These are phyloP conservation scores for Musa schizocarpa DNA, from an alignment of 176 grass and related monocot species.

Conservation along the genomic window DNA sequence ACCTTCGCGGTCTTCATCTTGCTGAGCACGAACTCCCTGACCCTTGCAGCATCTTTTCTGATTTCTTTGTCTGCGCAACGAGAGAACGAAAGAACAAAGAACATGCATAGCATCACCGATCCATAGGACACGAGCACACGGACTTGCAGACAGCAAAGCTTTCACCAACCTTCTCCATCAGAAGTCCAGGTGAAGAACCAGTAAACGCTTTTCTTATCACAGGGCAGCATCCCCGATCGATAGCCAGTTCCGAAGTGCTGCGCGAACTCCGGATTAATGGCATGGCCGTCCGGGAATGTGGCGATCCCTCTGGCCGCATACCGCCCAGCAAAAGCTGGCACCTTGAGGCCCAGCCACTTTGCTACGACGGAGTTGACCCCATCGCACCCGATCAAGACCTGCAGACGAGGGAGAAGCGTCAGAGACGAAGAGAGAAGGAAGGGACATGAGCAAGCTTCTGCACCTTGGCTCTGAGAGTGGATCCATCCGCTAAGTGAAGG, in stretches of 20 bases:
- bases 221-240: slow-evolving; percentile 34
- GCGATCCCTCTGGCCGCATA: slow-evolving; percentile 43
- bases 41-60: slow-evolving; percentile 22
- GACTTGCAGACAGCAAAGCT: neutral
- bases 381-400: slow-evolving; percentile 66
- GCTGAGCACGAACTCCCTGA: slow-evolving; percentile 39
- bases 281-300: slow-evolving; percentile 36
- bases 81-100: neutral
- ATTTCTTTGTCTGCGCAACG: neutral
- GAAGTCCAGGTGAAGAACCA: slow-evolving; percentile 73
- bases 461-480: slow-evolving; percentile 58
- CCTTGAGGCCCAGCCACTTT: slow-evolving; percentile 46
- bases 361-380: slow-evolving; percentile 70
- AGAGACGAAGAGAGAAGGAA: too few relatives aligned
- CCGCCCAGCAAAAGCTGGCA: slow-evolving; percentile 38
- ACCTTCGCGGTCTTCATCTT: slow-evolving; percentile 25
- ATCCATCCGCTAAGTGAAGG: slow-evolving; percentile 51
- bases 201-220: slow-evolving; percentile 38
- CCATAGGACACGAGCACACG: too few relatives aligned
- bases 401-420: neutral
- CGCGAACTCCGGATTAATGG: slow-evolving; percentile 37
- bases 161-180: slow-evolving; percentile 2
- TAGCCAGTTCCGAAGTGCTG: slow-evolving; percentile 37
- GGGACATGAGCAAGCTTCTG: too few relatives aligned
- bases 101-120: too few relatives aligned